Evolutionary conservation across 345 rosid genomes (phyloP).

Genomic region (Eutrema yunnanense): DNA sequence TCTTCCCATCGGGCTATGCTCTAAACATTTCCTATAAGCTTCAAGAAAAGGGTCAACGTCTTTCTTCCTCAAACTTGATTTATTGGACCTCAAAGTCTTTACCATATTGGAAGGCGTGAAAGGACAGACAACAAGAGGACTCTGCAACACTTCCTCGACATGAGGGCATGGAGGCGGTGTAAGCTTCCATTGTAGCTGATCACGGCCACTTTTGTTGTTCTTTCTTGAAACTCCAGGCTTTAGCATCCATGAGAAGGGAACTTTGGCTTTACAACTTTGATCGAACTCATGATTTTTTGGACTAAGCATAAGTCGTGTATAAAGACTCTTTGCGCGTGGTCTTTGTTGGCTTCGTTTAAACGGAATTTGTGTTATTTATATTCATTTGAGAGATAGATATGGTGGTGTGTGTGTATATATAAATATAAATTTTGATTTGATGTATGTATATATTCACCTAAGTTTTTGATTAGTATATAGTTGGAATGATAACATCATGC

Average conservation of each 20-base stretch:
- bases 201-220: conserved; percentile 5
- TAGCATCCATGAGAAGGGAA: conserved; percentile 26
- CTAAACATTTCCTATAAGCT: conserved; percentile 27
- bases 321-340: not conserved
- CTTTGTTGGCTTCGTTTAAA: not conserved
- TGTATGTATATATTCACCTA: conserved; percentile 25
- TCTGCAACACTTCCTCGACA: not conserved
- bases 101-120: conserved; percentile 8
- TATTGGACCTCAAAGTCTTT: not conserved
- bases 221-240: conserved; percentile 29
- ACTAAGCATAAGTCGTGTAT: conserved; percentile 12
- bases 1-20: conserved; percentile 17
- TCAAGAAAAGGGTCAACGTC: conserved; percentile 29
- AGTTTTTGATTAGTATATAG: conserved; percentile 16
- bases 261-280: conserved; percentile 20
- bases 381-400: not conserved
- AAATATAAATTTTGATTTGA: conserved; percentile 8
- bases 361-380: not conserved
- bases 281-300: conserved; percentile 15
- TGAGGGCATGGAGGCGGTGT: conserved; percentile 22
- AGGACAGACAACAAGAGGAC: conserved; percentile 10
- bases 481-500: conserved; percentile 11
- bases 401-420: not conserved
- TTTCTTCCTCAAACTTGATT: conserved; percentile 25
- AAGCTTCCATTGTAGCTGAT: conserved; percentile 19